Evolutionary conservation across 768 basidiomycete genomes (phyloP).

Genomic region (Pulveroboletus sp.): DNA sequence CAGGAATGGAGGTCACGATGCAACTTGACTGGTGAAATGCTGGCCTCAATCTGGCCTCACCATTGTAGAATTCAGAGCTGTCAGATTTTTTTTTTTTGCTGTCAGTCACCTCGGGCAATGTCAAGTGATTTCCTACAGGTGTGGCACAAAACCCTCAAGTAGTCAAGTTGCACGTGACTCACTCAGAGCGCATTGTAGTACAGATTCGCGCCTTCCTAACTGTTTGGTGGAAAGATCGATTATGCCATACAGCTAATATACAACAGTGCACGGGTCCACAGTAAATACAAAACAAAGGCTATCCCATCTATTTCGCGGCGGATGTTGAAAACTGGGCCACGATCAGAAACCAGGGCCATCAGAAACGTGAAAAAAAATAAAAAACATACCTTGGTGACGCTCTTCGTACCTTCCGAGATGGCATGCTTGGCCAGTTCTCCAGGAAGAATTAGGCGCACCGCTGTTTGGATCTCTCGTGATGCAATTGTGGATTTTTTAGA

Average conservation of each 20-base stretch:
- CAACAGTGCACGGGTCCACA: conserved; percentile 20
- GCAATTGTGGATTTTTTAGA: conserved; percentile 99
- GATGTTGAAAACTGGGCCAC: conserved; percentile 39
- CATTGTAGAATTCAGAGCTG: too few relatives aligned
- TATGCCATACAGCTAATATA: conserved; percentile 32
- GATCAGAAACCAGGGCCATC: neutral
- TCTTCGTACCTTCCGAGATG: conserved; percentile 90
- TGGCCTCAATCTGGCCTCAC: too few relatives aligned
- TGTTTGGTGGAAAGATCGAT: conserved; percentile 11
- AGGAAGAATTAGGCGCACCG: conserved; percentile 91
- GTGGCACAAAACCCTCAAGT: too few relatives aligned
- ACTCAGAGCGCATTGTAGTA: too few relatives aligned
- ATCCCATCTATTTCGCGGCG: conserved; percentile 35
- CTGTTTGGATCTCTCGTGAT: conserved; percentile 96
- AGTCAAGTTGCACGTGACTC: too few relatives aligned
- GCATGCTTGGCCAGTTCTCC: conserved; percentile 99
- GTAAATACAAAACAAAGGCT: conserved; percentile 15
- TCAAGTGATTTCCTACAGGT: too few relatives aligned
- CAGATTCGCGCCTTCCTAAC: too few relatives aligned
- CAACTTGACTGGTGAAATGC: too few relatives aligned
- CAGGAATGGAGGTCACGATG: too few relatives aligned
- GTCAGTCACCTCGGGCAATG: too few relatives aligned
- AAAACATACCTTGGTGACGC: conserved; percentile 51
- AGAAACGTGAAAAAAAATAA: neutral
- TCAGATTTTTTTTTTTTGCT: too few relatives aligned